These are phyloP conservation scores for Corrigiola litoralis DNA, from an alignment of 179 eudicot species.

Conservation along the genomic window DNA sequence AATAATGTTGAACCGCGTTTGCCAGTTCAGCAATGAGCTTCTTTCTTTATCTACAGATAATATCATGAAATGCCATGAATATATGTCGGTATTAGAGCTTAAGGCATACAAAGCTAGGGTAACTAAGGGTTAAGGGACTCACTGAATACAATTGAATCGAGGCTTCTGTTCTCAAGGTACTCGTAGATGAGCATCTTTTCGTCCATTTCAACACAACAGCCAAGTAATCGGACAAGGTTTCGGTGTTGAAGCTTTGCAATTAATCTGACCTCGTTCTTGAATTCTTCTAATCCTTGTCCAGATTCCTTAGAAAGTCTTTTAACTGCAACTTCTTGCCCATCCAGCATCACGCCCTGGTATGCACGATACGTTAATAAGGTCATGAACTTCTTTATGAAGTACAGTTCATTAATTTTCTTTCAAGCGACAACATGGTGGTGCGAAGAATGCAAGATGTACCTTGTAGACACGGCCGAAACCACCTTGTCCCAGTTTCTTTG, in stretches of 20 bases:
- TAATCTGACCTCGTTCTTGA: slow-evolving; percentile 42
- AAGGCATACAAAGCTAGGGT: too few relatives aligned
- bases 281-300: slow-evolving; percentile 46
- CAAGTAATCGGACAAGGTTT: slow-evolving; percentile 49
- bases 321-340: slow-evolving; percentile 43
- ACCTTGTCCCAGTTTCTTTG: slow-evolving; percentile 72
- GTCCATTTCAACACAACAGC: slow-evolving; percentile 43
- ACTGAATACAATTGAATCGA: slow-evolving; percentile 38
- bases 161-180: slow-evolving; percentile 36
- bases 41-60: slow-evolving; percentile 30
- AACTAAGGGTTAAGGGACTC: slow-evolving; percentile 16
- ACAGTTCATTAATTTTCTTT: too few relatives aligned
- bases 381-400: too few relatives aligned
- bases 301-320: slow-evolving; percentile 48
- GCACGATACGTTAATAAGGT: too few relatives aligned
- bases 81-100: too few relatives aligned
- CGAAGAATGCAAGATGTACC: slow-evolving; percentile 32
- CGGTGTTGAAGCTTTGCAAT: slow-evolving; percentile 52
- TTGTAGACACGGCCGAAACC: slow-evolving; percentile 87
- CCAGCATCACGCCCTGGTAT: slow-evolving; percentile 36
- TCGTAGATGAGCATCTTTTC: slow-evolving; percentile 52
- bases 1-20: slow-evolving; percentile 41
- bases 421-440: too few relatives aligned
- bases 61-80: neutral
- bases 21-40: slow-evolving; percentile 26